Base-by-base conservation (phyloP, 495 filamentous ascomycete species). In the Penicillium nucicola region DNA sequence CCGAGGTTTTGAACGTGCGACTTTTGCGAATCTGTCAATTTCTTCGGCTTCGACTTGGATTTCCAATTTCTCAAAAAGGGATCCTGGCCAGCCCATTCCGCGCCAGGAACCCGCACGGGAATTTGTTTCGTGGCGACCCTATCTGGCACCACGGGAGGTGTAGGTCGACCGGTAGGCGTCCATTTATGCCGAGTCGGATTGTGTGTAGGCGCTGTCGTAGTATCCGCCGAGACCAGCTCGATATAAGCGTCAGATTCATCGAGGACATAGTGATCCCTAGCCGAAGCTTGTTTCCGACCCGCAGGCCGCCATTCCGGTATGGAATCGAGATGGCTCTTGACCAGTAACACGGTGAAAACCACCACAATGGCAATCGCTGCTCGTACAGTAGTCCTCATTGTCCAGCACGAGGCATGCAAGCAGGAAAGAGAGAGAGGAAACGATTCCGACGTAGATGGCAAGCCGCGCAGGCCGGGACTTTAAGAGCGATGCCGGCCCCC, bases 191-290 rank as follows among this genome's bases (percentile, higher is more conserved):
- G 18, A 2, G 45, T 48, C 5, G 50, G 41, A 1, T 28, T 31
- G 0, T n/a, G 48, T 6, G 42, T 13, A 9, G 30, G 10, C 2
- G 48, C 8, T 4, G 25, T 17, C 6, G 35, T 6, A 28, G 23
- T 45, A 45, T 40, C 32, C 6, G 37, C 42, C 46, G 61, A 61
- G 58, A 64, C 61, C 55, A 61, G 58, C 58, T 64, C 61, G 49
- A 64, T 64, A 52, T 56, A 56, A 6, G 55, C 50, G 36, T 51
- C 52, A 3, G 33, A 58, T 22, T 52, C 42, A 15, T 52, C 37
- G 15, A 55, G 20, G 9, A 53, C 39, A 22, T 41, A 49, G 15
- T 12, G 12, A 45, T 50, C 34, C 54, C 43, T 3, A 39, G 30
- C 5, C 22, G 31, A 5, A 28, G 23, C 19, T 48, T 19, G 33